These are phyloP conservation scores for Adansonia madagascariensis DNA, from an alignment of 441 rosid species.

Conservation along the genomic window DNA sequence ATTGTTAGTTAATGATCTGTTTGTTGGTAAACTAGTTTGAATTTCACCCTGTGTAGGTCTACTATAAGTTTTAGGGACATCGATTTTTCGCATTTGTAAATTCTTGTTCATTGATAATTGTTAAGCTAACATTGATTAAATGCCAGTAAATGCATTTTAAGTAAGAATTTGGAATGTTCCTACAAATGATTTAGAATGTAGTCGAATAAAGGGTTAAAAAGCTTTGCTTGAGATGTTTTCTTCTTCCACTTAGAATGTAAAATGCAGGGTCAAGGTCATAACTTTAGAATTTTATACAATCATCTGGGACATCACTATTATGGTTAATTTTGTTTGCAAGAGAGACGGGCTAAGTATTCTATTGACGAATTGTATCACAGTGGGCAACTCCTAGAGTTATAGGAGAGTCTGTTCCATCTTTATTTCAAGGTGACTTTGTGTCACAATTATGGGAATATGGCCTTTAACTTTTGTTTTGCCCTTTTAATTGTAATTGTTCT, in stretches of 20 bases:
- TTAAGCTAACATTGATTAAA: neutral
- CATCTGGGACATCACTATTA: neutral
- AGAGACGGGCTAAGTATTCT: neutral
- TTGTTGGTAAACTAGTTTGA: slow-evolving; percentile 20
- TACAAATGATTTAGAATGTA: neutral
- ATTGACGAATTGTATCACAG: neutral
- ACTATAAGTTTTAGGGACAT: slow-evolving; percentile 31
- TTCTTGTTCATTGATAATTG: slow-evolving; percentile 18
- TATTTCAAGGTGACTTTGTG: neutral
- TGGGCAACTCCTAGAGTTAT: neutral
- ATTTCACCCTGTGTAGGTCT: slow-evolving; percentile 41
- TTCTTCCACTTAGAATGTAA: slow-evolving; percentile 9
- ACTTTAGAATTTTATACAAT: neutral
- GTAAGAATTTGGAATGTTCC: slow-evolving; percentile 24
- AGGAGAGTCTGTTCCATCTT: neutral
- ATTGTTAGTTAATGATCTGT: slow-evolving; percentile 29
- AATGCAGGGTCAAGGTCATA: neutral
- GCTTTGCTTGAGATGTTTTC: neutral
- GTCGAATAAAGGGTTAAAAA: neutral
- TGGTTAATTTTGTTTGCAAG: neutral
- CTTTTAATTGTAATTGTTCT: neutral
- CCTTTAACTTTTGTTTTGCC: neutral
- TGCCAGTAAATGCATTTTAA: slow-evolving; percentile 21
- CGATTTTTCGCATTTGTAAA: slow-evolving; percentile 21
- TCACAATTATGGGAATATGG: neutral